Evolutionary conservation across 352 stramenopile species (phyloP).

Genomic region (Pythium chondricola): DNA sequence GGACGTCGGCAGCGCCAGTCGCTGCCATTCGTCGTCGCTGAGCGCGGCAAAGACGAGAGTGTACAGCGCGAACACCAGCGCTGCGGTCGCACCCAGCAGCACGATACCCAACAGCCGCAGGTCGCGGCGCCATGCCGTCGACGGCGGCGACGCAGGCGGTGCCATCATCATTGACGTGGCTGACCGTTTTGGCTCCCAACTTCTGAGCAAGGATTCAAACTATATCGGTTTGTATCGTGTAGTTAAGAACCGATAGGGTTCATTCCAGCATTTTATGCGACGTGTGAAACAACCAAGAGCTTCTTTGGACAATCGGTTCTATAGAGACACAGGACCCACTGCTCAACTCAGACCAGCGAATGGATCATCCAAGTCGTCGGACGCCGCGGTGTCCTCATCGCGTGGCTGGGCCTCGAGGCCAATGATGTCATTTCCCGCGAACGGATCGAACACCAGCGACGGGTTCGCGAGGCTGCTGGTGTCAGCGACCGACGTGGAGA

Average conservation of each 20-base stretch:
- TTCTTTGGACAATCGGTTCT: neutral
- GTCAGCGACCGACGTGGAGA: neutral
- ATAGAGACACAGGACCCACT: neutral
- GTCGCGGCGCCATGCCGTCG: constrained; percentile 39
- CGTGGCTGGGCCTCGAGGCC: constrained; percentile 37
- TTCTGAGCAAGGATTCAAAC: neutral
- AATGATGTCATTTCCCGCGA: constrained; percentile 59
- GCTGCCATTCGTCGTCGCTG: constrained; percentile 42
- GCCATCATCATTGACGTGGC: neutral
- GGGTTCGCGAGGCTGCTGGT: constrained; percentile 9
- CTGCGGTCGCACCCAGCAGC: constrained; percentile 27
- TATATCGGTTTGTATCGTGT: too few relatives aligned
- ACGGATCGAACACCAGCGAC: constrained; percentile 36
- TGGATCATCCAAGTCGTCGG: constrained; percentile 32
- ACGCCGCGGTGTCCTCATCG: constrained; percentile 11
- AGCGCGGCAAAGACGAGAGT: constrained; percentile 49
- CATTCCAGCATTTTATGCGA: neutral
- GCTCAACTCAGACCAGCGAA: constrained; percentile 44
- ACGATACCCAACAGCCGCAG: constrained; percentile 41
- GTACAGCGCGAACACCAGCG: constrained; percentile 38
- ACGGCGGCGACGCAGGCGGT: neutral
- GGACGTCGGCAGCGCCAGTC: constrained; percentile 52
- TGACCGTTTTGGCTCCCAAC: too few relatives aligned
- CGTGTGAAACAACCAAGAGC: neutral
- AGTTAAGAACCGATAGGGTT: too few relatives aligned